Percentiles rank a stretch among this genome's conserved stretches.
Evolutionary conservation across 192 early-diverging fungal species (phyloP).

Genomic region (Spizellomyces punctatus): DNA sequence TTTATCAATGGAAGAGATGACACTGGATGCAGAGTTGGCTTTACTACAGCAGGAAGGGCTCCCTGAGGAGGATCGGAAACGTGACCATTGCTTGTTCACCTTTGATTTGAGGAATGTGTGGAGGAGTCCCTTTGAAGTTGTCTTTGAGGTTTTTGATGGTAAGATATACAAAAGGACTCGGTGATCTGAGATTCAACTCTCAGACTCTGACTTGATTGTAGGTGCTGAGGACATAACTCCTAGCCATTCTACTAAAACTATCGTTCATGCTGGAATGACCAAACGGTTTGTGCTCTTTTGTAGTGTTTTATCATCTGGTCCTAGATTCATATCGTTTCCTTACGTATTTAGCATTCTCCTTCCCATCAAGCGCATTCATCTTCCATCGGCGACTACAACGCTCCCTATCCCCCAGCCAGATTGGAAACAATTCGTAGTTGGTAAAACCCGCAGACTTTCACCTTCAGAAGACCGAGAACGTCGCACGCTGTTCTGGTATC

Average conservation of each 20-base stretch:
- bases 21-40: constrained; percentile 44
- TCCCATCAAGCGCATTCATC: constrained; percentile 63
- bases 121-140: constrained; percentile 72
- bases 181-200: not conserved
- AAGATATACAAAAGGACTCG: not conserved
- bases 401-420: constrained; percentile 69
- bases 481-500: constrained; percentile 74
- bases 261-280: constrained; percentile 47
- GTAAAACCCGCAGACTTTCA: constrained; percentile 51
- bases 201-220: too few species aligned
- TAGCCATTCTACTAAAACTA: constrained; percentile 28
- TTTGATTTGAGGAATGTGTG: constrained; percentile 78
- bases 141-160: constrained; percentile 70
- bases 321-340: not conserved
- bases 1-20: constrained; percentile 49
- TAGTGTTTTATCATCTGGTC: not conserved
- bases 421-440: constrained; percentile 80
- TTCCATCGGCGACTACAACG: constrained; percentile 49
- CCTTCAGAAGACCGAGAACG: constrained; percentile 58
- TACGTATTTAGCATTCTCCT: constrained; percentile 57
- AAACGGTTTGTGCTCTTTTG: constrained; percentile 37
- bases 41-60: not conserved
- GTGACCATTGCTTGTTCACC: constrained; percentile 73
- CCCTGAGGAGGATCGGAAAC: not conserved
- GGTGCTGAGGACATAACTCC: not conserved